Base-by-base conservation (phyloP, 2,329 filamentous ascomycete species). In the Cladosporium sp. region DNA sequence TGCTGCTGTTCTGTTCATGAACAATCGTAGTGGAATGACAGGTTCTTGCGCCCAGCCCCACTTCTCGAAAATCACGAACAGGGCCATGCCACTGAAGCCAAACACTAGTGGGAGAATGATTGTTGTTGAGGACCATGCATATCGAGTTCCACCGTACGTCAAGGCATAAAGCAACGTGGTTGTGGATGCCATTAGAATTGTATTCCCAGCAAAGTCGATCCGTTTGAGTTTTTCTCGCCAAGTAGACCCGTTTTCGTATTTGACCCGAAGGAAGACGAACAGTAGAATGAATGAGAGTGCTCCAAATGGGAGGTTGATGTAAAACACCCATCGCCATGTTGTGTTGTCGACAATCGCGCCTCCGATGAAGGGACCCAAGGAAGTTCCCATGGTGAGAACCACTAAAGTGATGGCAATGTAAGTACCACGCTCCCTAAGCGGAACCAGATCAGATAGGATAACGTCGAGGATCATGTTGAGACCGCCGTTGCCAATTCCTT, bases 401-500 rank as follows among this genome's bases (percentile, higher is more conserved):
- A 74, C 74, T 49, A 78, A 71, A 4, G 80, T 70, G 8, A 79
- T 73, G 2, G 73, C 76, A 49, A 80, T 74, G 66, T 78, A 84
- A 12, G 79, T 74, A 8, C 79, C 80, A 59, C 84, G 73, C 66
- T 84, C 77, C 5, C 79, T 73, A 6, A 86, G 73, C 0, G 83
- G 80, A 0, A 85, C 79, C 3, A 86, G 71, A 65, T 86, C 84
- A 29, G 78, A 81, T 10, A 85, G 75, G 23, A 86, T 79, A 61
- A 85, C 78, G 23, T 82, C 80, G 8, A 79, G 75, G 2, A 85
- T 73, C 52, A 82, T 71, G 59, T 77, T 78, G 68, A 82, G 78
- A 0, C 82, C 82, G 3, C 79, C 82, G 1, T 73, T 78, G 0
- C 83, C 83, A 2, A 82, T 67, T 0, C 87, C 86, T 66, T 88